Evolutionary conservation across 768 basidiomycete genomes (phyloP), one percentile per base, ranked within the genome.

Genomic region (Auricularia cornea): DNA sequence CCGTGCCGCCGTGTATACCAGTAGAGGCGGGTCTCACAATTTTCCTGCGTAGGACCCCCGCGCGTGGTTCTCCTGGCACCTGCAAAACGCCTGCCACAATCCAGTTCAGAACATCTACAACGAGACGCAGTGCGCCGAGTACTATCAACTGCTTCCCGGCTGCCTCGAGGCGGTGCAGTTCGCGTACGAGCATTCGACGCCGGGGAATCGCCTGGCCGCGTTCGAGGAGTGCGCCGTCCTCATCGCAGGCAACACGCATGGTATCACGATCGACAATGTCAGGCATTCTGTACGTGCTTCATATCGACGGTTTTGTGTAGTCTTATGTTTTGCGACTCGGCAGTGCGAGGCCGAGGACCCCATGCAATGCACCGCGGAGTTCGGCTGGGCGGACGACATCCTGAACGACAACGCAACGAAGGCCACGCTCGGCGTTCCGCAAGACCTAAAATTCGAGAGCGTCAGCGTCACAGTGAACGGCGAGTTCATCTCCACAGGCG

Each of bases 1-100:
- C 62, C 30, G 33, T 56, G 31, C 30, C 26, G 30, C 64, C 35
- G 30, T 20, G 26, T 41, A 60, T 40, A 4, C 20, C 29, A 44
- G 38, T 28, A 11, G 40, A 38, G n/a, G 5, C 3, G 23, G 16
- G 23, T 12, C 44, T 44, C 10, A 48, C 33, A 30, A 12, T 41
- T 14, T 20, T n/a, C 48, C 26, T n/a, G 12, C 3, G 35, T 26
- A 75, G 74, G 69, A 75, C 60, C 59, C 69, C 16, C 61, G 69
- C n/a, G 64, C 71, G 11, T 68, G 74, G 61, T 72, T 66, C 51
- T 40, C 64, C 14, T 76, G 76, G 76, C n/a, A 67, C 14, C 69
- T 75, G 3, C 69, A 75, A 20, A 65, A 68, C 18, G 67, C 70
- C 11, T 75, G 75, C 63, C 63, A 68, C 59, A 59, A 67, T 18